Evolutionary conservation across 129 eudicot genomes (phyloP), one percentile per base, ranked within the genome.

Genomic region (Tagetes erecta): DNA sequence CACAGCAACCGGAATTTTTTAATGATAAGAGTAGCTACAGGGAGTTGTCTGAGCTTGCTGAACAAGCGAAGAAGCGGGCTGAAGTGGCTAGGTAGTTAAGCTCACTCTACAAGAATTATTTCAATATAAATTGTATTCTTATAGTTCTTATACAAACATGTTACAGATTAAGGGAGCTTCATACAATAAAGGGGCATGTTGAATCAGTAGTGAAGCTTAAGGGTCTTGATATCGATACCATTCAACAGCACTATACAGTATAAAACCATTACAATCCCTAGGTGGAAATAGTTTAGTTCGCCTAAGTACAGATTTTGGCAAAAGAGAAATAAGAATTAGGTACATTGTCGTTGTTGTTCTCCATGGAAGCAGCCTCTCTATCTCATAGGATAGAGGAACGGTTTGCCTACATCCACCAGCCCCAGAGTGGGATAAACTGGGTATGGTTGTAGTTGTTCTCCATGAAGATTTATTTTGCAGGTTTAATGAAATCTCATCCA

Each of bases 171-270:
- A 88, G 95, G 79, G 97, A 91, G 83, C 89, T 91, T 74, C 95
- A 91, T 73, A 88, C 95, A 12, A 85, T 88, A 30, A 91, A 91
- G 85, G 97, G 97, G 53, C 89, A 88, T 76, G 95, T 91, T 3
- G 97, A 91, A 51, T 86, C 95, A 8, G 97, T 88, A 62, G 97
- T 91, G 82, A 87, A 87, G 89, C 91, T 84, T 1, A 91, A 91
- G 80, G 97, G 97, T 40, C 94, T 91, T 47, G 97, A 90, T 75
- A 82, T 87, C 12, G 96, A 91, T 62, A 84, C 86, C 55, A 82
- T 85, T 64, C 84, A 88, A 36, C 95, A 88, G 69, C 86, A 91
- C 80, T 86, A 88, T 79, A 91, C 90, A 13, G 92, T 84, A 60
- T 88, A 72, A 83, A 6, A 33, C 38, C 50, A 62, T 27, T n/a